phyloP scores from a whole-genome alignment of 345 rosid species.

The Aquilaria yunnanensis region DNA sequence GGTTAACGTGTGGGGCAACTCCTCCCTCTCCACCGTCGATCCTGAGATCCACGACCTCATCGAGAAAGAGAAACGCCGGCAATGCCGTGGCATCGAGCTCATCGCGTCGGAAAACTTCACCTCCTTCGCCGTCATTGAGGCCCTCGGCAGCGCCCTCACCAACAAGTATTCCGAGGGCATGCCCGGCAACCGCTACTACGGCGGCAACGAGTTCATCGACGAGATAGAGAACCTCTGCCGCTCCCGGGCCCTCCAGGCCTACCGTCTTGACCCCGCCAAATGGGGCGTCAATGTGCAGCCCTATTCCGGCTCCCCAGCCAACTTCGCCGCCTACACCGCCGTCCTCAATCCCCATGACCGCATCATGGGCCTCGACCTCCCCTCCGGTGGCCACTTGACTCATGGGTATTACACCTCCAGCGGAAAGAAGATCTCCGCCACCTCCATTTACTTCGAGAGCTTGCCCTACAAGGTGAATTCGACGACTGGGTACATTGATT shows the following conservation, averaged over 20 bases:
- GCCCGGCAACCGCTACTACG: conserved; percentile 98
- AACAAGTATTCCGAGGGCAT: conserved; percentile 99
- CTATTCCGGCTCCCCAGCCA: conserved; percentile 97
- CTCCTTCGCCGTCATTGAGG: conserved; percentile 97
- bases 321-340: conserved; percentile 98
- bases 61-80: conserved; percentile 96
- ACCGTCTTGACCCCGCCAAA: conserved; percentile 50
- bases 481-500: conserved; percentile 78
- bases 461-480: conserved; percentile 94
- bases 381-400: conserved; percentile 96
- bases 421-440: conserved; percentile 98
- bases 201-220: conserved; percentile 95
- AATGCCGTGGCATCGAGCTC: conserved; percentile 96
- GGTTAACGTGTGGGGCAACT: conserved; percentile 75
- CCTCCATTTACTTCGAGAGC: conserved; percentile 98
- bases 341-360: conserved; percentile 95
- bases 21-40: conserved; percentile 47
- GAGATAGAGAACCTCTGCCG: conserved; percentile 94
- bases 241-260: conserved; percentile 80
- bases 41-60: conserved; percentile 85
- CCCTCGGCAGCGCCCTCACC: conserved; percentile 95
- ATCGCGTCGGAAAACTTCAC: conserved; percentile 99
- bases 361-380: conserved; percentile 96
- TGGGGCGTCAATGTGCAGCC: conserved; percentile 99
- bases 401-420: conserved; percentile 97